phyloP scores from a whole-genome alignment of 2,329 filamentous ascomycete species.

The Apiospora kogelbergensis region DNA sequence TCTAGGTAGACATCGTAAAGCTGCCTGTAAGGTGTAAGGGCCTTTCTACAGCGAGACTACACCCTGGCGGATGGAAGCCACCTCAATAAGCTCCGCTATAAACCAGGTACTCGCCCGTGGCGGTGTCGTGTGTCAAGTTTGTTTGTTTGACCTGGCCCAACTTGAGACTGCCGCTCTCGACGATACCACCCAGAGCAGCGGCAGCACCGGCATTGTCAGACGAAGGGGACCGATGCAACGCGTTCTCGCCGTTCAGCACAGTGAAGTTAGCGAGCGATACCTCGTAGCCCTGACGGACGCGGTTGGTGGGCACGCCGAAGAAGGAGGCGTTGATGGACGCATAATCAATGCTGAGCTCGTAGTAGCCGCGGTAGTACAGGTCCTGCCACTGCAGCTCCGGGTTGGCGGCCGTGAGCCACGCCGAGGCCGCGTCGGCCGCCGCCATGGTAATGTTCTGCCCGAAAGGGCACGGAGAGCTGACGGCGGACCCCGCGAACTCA shows the following conservation, averaged over 20 bases:
- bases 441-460: slow-evolving; percentile 57
- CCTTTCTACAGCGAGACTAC: too few species aligned
- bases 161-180: slow-evolving; percentile 49
- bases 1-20: not conserved
- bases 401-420: slow-evolving; percentile 47
- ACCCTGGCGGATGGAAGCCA: not conserved
- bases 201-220: slow-evolving; percentile 15
- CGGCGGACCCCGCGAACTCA: slow-evolving; percentile 57
- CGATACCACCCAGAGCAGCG: slow-evolving; percentile 23
- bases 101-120: slow-evolving; percentile 27
- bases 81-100: slow-evolving; percentile 16
- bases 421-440: slow-evolving; percentile 43
- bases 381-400: slow-evolving; percentile 63
- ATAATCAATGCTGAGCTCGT: slow-evolving; percentile 55
- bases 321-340: slow-evolving; percentile 55
- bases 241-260: slow-evolving; percentile 56
- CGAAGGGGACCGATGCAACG: slow-evolving; percentile 31
- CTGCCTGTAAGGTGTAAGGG: not conserved
- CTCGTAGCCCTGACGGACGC: slow-evolving; percentile 54
- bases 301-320: slow-evolving; percentile 51
- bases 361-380: slow-evolving; percentile 65
- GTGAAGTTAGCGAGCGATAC: slow-evolving; percentile 63
- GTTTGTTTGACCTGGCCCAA: slow-evolving; percentile 27
- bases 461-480: slow-evolving; percentile 56
- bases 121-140: slow-evolving; percentile 61